phyloP scores from a whole-genome alignment of 2,329 filamentous ascomycete genomes.

The Penicillium sp. region DNA sequence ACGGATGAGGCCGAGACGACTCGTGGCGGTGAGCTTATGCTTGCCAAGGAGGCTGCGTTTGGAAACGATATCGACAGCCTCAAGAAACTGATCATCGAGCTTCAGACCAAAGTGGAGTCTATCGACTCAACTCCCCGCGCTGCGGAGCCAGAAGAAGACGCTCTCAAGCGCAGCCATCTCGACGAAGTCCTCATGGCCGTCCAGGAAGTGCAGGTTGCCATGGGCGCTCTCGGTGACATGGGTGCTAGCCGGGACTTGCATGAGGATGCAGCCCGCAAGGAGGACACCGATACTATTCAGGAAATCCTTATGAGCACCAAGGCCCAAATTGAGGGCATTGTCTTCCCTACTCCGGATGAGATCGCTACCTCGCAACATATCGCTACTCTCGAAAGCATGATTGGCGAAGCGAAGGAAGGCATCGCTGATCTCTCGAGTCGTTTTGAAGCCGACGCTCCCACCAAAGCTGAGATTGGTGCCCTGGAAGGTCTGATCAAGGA shows the following conservation, averaged over 20 bases:
- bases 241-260: constrained; percentile 46
- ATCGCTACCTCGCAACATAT: constrained; percentile 64
- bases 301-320: constrained; percentile 89
- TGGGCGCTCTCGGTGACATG: constrained; percentile 59
- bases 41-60: constrained; percentile 57
- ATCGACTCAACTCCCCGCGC: constrained; percentile 58
- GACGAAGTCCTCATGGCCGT: constrained; percentile 50
- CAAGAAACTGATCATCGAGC: constrained; percentile 77
- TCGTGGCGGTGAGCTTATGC: constrained; percentile 59
- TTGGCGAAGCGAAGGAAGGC: constrained; percentile 74
- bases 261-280: constrained; percentile 66
- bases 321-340: constrained; percentile 79
- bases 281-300: constrained; percentile 89
- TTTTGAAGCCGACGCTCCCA: constrained; percentile 67
- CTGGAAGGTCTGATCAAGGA: constrained; percentile 80
- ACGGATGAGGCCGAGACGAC: constrained; percentile 54
- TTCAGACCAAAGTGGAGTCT: constrained; percentile 81
- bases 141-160: constrained; percentile 42
- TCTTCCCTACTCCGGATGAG: constrained; percentile 64
- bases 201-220: constrained; percentile 59
- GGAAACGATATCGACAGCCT: constrained; percentile 80
- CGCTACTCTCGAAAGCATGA: constrained; percentile 65
- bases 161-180: constrained; percentile 51
- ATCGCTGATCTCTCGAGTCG: constrained; percentile 67
- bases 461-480: constrained; percentile 75